Conservation (phyloP, 257 asterid species). For the Knoxia roxburghii region DNA sequence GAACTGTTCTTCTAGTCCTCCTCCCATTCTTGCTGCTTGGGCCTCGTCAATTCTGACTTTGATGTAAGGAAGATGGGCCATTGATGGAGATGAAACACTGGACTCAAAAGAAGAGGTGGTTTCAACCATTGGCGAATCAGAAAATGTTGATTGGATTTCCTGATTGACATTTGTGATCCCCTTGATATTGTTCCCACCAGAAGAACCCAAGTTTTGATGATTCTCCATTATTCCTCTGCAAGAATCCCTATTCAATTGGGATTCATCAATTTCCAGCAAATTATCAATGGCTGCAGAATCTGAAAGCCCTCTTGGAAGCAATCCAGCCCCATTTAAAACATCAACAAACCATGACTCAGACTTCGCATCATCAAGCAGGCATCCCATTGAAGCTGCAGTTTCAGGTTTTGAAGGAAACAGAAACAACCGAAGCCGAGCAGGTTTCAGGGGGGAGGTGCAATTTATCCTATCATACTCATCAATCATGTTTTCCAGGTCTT, state of each 20-base stretch:
- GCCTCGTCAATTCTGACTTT: conserved; percentile 44
- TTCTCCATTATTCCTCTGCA: conserved; percentile 24
- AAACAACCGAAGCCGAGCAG: conserved; percentile 59
- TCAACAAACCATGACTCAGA: conserved; percentile 82
- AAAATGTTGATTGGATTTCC: conserved; percentile 15
- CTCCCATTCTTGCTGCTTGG: conserved; percentile 28
- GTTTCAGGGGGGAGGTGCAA: conserved; percentile 39
- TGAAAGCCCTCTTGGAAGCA: conserved; percentile 54
- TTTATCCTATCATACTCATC: conserved; percentile 60
- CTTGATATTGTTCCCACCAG: conserved; percentile 20
- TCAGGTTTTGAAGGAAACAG: conserved; percentile 59
- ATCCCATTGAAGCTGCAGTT: conserved; percentile 63
- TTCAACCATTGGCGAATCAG: conserved; percentile 36
- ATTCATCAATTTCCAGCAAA: conserved; percentile 39
- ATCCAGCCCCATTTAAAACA: conserved; percentile 52
- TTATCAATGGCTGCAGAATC: conserved; percentile 53
- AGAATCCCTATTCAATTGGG: conserved; percentile 20
- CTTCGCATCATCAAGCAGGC: conserved; percentile 55
- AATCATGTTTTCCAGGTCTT: conserved; percentile 72
- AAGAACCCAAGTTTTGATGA: conserved; percentile 18
- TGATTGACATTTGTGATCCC: conserved; percentile 4
- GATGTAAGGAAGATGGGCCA: conserved; percentile 48
- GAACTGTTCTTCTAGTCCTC: conserved; percentile 49
- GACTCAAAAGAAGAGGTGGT: conserved; percentile 53
- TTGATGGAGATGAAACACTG: conserved; percentile 52